Conservation (phyloP, 2,329 filamentous ascomycete genomes). For the Hymenoscyphus fructigenus region DNA sequence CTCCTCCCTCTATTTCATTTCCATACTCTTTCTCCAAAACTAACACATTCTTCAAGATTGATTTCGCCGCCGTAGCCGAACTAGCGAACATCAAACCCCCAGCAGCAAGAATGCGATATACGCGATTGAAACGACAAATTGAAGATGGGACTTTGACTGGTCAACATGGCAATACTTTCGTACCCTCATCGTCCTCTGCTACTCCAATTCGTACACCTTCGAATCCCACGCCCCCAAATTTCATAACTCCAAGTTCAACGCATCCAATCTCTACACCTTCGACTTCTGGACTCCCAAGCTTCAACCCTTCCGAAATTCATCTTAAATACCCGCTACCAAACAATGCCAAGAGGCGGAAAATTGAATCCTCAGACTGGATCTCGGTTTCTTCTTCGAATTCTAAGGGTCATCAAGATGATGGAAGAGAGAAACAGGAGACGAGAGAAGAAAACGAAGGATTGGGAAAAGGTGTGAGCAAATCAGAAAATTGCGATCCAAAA, state of each 20-base stretch:
- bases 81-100: slow-evolving; percentile 38
- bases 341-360: background rate
- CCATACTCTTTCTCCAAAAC: slow-evolving; percentile 14
- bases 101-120: slow-evolving; percentile 42
- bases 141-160: slow-evolving; percentile 33
- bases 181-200: no score
- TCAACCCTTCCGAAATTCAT: background rate
- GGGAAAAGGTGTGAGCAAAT: background rate
- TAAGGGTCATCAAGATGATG: no score
- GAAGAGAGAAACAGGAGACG: background rate
- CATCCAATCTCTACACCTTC: background rate
- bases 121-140: slow-evolving; percentile 37
- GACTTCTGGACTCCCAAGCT: background rate
- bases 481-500: background rate
- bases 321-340: background rate
- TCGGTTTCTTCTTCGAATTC: background rate
- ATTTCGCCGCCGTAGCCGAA: slow-evolving; percentile 40
- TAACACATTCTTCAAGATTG: slow-evolving; percentile 34
- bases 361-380: background rate
- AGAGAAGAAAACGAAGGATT: background rate
- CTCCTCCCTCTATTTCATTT: background rate
- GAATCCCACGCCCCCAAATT: background rate
- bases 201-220: background rate
- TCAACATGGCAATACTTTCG: slow-evolving; percentile 19
- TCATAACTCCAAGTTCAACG: background rate